Evolutionary conservation across 1,284 basidiomycete genomes (phyloP).

Genomic region (Baeospora myosura): DNA sequence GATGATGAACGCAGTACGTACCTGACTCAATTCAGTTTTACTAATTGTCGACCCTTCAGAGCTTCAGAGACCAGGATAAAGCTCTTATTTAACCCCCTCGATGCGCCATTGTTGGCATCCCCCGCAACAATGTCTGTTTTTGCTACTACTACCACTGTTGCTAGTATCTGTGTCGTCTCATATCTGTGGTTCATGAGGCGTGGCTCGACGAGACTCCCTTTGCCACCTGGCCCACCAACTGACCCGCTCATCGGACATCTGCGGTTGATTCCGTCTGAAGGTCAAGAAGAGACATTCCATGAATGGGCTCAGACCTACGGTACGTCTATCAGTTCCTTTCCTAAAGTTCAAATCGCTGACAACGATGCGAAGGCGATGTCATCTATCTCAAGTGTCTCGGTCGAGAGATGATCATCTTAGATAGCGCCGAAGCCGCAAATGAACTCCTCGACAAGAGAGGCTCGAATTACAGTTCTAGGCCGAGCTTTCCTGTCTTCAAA

Average conservation of each 20-base stretch:
- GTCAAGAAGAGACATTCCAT: constrained; percentile 13
- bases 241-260: constrained; percentile 19
- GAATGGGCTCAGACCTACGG: constrained; percentile 15
- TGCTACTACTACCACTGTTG: background rate
- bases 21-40: too few relatives aligned
- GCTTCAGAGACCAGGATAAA: too few relatives aligned
- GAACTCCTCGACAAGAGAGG: constrained; percentile 28
- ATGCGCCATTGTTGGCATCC: too few relatives aligned
- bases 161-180: background rate
- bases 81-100: too few relatives aligned
- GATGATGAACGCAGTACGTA: too few relatives aligned
- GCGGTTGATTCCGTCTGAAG: constrained; percentile 12
- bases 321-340: constrained; percentile 2
- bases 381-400: constrained; percentile 23
- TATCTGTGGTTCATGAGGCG: background rate
- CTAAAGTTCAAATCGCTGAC: constrained; percentile 6
- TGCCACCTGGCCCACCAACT: constrained; percentile 14
- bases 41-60: too few relatives aligned
- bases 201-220: background rate
- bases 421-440: constrained; percentile 21
- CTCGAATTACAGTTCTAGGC: constrained; percentile 25
- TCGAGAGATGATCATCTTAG: constrained; percentile 24
- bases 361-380: constrained; percentile 19
- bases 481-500: constrained; percentile 19
- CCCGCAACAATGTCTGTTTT: background rate